A percentile compares a stretch with the other conserved stretches of the same genome.
These are phyloP conservation scores for Raffaelea deltoideospora DNA, from an alignment of 2,329 filamentous ascomycete species.

Conservation along the genomic window DNA sequence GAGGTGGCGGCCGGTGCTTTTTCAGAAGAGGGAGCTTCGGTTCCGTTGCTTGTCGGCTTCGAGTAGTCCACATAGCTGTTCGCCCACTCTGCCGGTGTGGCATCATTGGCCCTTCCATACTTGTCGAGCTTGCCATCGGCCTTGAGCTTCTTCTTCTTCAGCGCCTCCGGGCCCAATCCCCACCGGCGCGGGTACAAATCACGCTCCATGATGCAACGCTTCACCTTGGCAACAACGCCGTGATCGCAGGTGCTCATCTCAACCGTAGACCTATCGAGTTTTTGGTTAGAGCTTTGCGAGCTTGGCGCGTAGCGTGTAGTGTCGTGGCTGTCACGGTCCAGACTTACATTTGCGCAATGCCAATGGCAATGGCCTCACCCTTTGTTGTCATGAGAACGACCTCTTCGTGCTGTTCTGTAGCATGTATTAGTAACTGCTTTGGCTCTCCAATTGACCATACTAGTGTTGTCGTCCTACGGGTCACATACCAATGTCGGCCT, in stretches of 20 bases:
- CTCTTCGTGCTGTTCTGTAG: constrained; percentile 87
- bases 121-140: constrained; percentile 96
- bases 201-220: constrained; percentile 99
- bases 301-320: no score
- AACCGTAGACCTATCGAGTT: constrained; percentile 49
- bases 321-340: no score
- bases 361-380: constrained; percentile 93
- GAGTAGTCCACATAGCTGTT: constrained; percentile 83
- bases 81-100: constrained; percentile 87
- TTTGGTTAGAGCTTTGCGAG: no score
- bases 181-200: constrained; percentile 93
- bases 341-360: constrained; percentile 79
- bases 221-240: constrained; percentile 95
- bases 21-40: constrained; percentile 27
- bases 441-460: constrained; percentile 45
- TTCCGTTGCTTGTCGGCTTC: constrained; percentile 27
- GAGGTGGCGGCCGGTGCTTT: constrained; percentile 22
- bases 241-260: constrained; percentile 96
- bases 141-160: constrained; percentile 99
- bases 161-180: constrained; percentile 84
- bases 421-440: constrained; percentile 29
- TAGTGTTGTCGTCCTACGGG: not conserved
- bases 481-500: constrained; percentile 7
- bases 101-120: constrained; percentile 83
- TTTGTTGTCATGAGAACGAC: constrained; percentile 98